Evolutionary conservation across 148 eudicot genomes (phyloP), one percentile per base, ranked within the genome.

Genomic region (Camellia lanceoleosa): DNA sequence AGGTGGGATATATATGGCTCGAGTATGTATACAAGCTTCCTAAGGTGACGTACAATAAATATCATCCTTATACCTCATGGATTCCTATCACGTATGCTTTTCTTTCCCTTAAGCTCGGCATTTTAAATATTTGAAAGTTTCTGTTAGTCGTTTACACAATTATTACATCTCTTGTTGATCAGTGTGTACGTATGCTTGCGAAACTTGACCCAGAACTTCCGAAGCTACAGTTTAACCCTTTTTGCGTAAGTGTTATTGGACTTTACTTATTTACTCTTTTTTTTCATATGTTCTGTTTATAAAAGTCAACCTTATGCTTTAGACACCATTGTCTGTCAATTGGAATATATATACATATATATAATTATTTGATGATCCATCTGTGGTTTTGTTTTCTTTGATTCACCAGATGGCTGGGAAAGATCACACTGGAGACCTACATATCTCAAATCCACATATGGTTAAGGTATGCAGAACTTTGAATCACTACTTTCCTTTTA

Each of bases 21-120:
- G 98, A 96, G 85, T 84, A 86, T 76, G 77, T 96, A 66, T 96
- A 96, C 93, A 96, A 92, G 89, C 88, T 96, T 71, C 95, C 93
- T 75, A 92, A 96, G 84, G 82, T 87, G 64, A 89, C 95, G 30
- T 94, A 96, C 87, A 94, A 96, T 72, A 89, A 92, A 79, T 89
- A 83, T 75, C 99, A 96, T 86, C 99, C 99, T 82, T 96, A 93
- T 76, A 96, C 99, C 80, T 96, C 99, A 59, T 96, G 99, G 99
- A 96, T 96, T 49, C 99, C 99, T 58, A 93, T 96, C 78, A 93
- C 94, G 99, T 96, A 87, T 73, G 93, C 20, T 41, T 79, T 64
- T 59, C 68, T 78, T 77, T 43, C 7, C 44, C 68, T 23, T 20
- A 47, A 59, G 30, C 65, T 11, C 19, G 62, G 38, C 7, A 30